Evolutionary conservation across 306 rosid genomes (phyloP).

Genomic region (Prunus campanulata): DNA sequence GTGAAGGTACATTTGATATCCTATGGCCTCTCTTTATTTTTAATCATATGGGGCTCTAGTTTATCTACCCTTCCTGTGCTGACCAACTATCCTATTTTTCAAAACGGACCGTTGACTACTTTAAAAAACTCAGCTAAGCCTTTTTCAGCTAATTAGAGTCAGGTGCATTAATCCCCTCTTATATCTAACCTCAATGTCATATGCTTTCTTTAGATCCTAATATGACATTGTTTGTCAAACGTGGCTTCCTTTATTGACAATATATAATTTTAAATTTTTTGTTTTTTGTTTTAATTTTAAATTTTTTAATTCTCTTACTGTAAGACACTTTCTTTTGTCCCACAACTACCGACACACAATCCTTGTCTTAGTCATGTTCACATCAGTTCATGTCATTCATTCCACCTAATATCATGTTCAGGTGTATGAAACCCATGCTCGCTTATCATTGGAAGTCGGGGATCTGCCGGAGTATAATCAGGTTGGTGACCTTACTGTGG

Average conservation of each 20-base stretch:
- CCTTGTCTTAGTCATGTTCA: background rate
- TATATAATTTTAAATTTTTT: background rate
- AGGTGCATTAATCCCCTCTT: background rate
- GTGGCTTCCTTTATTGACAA: background rate
- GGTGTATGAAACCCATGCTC: constrained; percentile 99
- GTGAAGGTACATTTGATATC: constrained; percentile 64
- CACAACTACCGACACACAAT: background rate
- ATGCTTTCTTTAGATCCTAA: background rate
- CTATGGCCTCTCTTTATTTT: constrained; percentile 9
- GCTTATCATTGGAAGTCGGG: constrained; percentile 82
- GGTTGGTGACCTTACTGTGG: constrained; percentile 40
- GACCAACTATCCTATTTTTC: background rate
- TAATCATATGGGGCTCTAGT: background rate
- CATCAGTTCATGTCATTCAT: constrained; percentile 6
- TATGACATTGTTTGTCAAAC: background rate
- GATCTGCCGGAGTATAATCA: constrained; percentile 95
- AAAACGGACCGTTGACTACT: background rate
- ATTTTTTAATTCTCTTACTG: background rate
- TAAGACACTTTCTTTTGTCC: background rate
- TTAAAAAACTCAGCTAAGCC: background rate
- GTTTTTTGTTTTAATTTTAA: background rate
- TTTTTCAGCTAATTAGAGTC: background rate
- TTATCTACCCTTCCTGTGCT: background rate
- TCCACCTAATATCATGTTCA: constrained; percentile 26
- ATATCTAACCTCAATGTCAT: background rate